Evolutionary conservation across 495 filamentous ascomycete species (phyloP), one percentile per base, ranked within the genome.

Genomic region (Lasiosphaeriaceae sp.): DNA sequence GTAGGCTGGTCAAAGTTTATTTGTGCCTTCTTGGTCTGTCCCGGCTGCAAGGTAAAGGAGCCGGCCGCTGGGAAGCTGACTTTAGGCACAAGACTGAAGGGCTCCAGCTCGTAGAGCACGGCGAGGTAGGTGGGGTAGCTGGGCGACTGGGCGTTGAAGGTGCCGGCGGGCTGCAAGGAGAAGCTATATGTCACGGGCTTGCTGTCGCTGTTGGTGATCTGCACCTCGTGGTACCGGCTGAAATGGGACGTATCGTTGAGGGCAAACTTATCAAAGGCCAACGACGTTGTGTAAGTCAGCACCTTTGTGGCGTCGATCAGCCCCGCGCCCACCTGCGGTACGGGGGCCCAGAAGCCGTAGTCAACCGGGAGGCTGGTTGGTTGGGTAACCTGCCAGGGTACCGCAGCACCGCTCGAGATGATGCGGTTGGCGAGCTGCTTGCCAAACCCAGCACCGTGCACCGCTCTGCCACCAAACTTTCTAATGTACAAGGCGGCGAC

Each of bases 271-370:
- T 64, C 66, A 2, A 71, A 66, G 9, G 62, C 64, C 20, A 79
- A 55, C 9, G 65, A 60, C 8, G 76, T 77, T 5, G 57, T 66
- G 24, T 73, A 64, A n/a, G 69, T 66, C 12, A 79, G 58, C 6
- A 71, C 70, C 41, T 77, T 74, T 52, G 66, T 64, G 8, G 76
- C 77, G 52, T 80, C 68, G 37, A 80, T 64, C 9, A 80, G 72
- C 7, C 78, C 78, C 29, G 53, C 72, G 4, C 77, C 78, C 26
- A 78, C 74, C 50, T 81, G 77, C 9, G 74, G 63, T 2, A 80
- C 71, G 1, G 78, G 73, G 4, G 72, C 76, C 48, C 54, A 58
- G 52, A 56, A 56, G 2, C 56, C 55, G 17, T 64, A 69, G 45
- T 74, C 64, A 0, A 66, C 64, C 19, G 63, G 57, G 12, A 58